These are phyloP conservation scores for Ogataea henricii DNA, from an alignment of 805 yeast species.

Conservation along the genomic window DNA sequence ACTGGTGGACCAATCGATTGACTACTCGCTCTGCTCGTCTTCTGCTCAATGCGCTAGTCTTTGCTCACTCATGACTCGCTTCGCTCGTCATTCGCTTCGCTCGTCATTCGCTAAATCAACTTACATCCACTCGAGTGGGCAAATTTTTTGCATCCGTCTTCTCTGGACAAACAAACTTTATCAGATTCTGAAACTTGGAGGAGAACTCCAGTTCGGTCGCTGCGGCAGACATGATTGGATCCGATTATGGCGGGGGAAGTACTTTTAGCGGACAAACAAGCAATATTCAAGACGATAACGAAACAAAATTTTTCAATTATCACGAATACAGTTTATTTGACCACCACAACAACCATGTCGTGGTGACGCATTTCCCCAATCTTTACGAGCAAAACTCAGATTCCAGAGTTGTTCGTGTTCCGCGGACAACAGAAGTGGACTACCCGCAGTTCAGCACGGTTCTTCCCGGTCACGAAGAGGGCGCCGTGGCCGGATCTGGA, in stretches of 20 bases:
- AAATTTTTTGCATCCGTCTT: constrained; percentile 15
- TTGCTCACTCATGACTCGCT: neutral
- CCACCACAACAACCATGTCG: constrained; percentile 39
- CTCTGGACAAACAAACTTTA: constrained; percentile 44
- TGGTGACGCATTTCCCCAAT: constrained; percentile 70
- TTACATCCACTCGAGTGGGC: constrained; percentile 14
- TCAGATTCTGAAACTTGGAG: constrained; percentile 48
- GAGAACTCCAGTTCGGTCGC: constrained; percentile 48
- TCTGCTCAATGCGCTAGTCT: neutral
- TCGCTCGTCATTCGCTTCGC: neutral
- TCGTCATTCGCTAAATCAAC: constrained; percentile 6
- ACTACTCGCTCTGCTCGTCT: no score
- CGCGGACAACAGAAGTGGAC: constrained; percentile 47
- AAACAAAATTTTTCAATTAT: constrained; percentile 58
- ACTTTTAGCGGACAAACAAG: neutral
- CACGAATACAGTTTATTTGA: constrained; percentile 50
- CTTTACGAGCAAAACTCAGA: constrained; percentile 39
- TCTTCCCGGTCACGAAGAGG: constrained; percentile 65
- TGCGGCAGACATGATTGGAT: constrained; percentile 16
- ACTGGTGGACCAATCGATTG: neutral
- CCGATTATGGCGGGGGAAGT: constrained; percentile 6
- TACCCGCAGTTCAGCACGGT: constrained; percentile 57
- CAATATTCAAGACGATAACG: neutral
- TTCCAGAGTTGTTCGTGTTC: constrained; percentile 67
- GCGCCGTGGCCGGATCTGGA: constrained; percentile 41